phyloP scores from a whole-genome alignment of 2,329 filamentous ascomycete genomes.

The Fusarium multiceps region DNA sequence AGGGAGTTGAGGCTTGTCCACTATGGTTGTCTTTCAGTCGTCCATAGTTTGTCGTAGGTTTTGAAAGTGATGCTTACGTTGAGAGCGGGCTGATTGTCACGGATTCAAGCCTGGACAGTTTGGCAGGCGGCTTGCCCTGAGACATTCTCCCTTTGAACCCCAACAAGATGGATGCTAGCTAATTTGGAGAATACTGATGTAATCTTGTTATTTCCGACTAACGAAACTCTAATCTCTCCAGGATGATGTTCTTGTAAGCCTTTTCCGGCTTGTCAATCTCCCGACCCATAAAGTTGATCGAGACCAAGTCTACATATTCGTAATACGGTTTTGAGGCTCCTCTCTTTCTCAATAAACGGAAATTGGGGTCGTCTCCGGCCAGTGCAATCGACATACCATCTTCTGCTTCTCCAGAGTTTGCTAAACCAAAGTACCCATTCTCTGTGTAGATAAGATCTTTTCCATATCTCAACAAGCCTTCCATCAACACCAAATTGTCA shows the following conservation, averaged over 20 bases:
- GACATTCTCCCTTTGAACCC: not conserved
- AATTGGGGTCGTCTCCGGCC: accelerated
- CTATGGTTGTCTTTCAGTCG: too few species aligned
- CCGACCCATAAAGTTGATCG: not conserved
- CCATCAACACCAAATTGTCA: not conserved
- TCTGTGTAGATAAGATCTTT: not conserved
- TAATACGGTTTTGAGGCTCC: not conserved
- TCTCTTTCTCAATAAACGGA: not conserved
- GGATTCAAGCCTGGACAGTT: constrained; percentile 10
- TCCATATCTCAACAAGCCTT: not conserved
- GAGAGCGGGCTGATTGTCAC: constrained; percentile 22
- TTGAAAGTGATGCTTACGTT: not conserved
- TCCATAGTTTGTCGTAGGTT: accelerated
- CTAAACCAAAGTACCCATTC: not conserved
- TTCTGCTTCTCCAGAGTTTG: not conserved
- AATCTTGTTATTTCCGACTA: not conserved
- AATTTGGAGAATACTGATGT: too few species aligned
- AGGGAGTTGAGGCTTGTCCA: not conserved
- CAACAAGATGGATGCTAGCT: not conserved
- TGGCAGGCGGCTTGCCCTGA: not conserved
- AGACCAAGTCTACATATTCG: not conserved
- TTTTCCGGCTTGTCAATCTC: not conserved
- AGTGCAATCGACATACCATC: not conserved
- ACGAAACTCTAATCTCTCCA: not conserved
- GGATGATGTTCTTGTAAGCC: too few species aligned